Evolutionary conservation across 139 green algal species (phyloP), one percentile per base, ranked within the genome.

Genomic region (Dunaliella primolecta): DNA sequence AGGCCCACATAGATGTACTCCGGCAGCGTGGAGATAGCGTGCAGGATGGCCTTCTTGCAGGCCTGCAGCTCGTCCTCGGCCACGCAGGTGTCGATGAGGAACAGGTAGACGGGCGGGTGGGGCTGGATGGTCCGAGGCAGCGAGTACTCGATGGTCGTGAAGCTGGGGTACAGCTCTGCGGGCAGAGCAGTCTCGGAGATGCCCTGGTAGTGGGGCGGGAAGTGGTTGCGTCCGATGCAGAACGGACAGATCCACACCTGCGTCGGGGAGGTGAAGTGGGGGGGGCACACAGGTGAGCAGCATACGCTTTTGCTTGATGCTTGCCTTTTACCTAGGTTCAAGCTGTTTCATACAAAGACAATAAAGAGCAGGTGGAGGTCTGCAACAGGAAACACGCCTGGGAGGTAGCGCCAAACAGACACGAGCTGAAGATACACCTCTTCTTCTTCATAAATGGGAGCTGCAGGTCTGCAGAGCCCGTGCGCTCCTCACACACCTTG

Each of bases 101-200:
- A 98, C 21, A 99, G 82, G 87, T 97, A 99, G 1, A 93, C 93
- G 33, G 97, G 97, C 38, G 96, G 93, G 78, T 91, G 89, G 0
- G 90, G 78, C 20, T 87, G 82, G n/a, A 36, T 64, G 75, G 88
- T 89, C 33, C 91, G 89, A 23, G 91, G 85, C 33, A 98, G 85
- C 36, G 87, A 95, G 94, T 99, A 99, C 93, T 99, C 97, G 35
- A 99, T 95, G 3, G 96, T 99, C 76, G 87, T 94, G 94, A 96
- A 99, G 86, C 95, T 92, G 20, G 95, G 94, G 89, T 98, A 99
- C 71, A 99, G 93, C 92, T 99, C 97, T 24, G 96, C 96, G 7
- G 97, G 97, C 72, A 98, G 92, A 84, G 94, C 95, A 25, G 88
- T 90, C 90, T 98, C 92, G 2, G 83, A 90, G 86, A 98, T 95